phyloP scores from a whole-genome alignment of 1,284 basidiomycete species.

The Clitocybe nebularis region DNA sequence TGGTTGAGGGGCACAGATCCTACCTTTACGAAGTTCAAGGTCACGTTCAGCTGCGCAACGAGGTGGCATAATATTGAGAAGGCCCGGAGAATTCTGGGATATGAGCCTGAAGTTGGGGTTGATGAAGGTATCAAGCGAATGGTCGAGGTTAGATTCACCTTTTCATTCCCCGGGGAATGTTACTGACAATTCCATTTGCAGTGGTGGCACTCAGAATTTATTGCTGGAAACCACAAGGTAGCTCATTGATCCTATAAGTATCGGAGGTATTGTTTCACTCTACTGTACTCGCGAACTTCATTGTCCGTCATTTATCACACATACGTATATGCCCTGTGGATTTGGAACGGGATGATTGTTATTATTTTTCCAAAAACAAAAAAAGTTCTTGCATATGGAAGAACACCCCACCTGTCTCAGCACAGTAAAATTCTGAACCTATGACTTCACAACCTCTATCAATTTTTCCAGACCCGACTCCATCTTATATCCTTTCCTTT shows the following conservation, averaged over 20 bases:
- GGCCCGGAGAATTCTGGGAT: conserved; percentile 87
- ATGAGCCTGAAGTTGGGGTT: conserved; percentile 87
- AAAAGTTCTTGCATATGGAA: background rate
- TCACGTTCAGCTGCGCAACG: conserved; percentile 69
- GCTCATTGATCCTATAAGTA: conserved; percentile 21
- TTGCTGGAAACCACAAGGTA: conserved; percentile 31
- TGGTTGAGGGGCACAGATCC: conserved; percentile 79
- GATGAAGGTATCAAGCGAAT: conserved; percentile 85
- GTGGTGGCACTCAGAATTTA: conserved; percentile 45
- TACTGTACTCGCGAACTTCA: background rate
- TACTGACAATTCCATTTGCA: conserved; percentile 14
- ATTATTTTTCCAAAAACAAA: background rate
- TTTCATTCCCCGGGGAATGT: background rate
- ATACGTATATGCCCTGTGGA: conserved; percentile 6
- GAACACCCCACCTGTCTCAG: too few species aligned
- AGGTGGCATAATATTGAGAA: conserved; percentile 97
- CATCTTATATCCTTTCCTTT: conserved; percentile 62
- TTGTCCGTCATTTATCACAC: conserved; percentile 13
- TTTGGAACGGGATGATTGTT: conserved; percentile 2
- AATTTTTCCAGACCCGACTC: conserved; percentile 51
- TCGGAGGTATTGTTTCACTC: background rate
- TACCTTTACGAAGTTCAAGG: conserved; percentile 88
- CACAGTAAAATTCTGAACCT: background rate
- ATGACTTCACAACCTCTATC: conserved; percentile 8
- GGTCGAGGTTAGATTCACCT: conserved; percentile 55